Evolutionary conservation across 2,329 filamentous ascomycete genomes (phyloP).

Genomic region (Monosporascus sp.): DNA sequence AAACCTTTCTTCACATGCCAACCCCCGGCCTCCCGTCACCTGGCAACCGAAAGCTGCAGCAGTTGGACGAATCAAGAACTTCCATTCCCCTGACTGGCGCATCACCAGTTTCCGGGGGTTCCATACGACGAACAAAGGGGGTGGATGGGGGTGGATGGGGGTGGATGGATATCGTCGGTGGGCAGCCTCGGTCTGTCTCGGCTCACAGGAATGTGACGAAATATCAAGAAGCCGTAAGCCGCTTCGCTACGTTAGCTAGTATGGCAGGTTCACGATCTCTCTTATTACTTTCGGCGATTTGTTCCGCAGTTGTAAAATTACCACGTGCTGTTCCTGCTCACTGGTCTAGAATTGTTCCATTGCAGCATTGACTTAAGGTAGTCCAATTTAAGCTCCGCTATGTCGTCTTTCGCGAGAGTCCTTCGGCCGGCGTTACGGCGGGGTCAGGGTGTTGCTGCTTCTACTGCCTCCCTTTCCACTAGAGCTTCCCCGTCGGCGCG

Average conservation of each 20-base stretch:
- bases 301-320: not conserved
- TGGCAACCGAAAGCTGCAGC: not conserved
- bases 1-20: not conserved
- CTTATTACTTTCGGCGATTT: not conserved
- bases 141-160: no score
- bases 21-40: not conserved
- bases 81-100: not conserved
- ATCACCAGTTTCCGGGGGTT: not conserved
- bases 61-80: no score
- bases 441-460: slow-evolving; percentile 30
- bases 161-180: not conserved
- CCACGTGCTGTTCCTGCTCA: not conserved
- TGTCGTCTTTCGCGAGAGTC: slow-evolving; percentile 46
- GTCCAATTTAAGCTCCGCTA: slow-evolving; percentile 15
- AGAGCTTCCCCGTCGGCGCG: slow-evolving; percentile 21
- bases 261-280: not conserved
- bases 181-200: not conserved
- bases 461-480: not conserved
- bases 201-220: not conserved
- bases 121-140: not conserved
- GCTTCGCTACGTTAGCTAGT: not conserved
- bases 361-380: slow-evolving; percentile 3
- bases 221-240: not conserved
- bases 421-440: slow-evolving; percentile 47
- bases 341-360: not conserved